These are phyloP conservation scores for Pleurotus cornucopiae DNA, from an alignment of 768 basidiomycete genomes.

Conservation along the genomic window DNA sequence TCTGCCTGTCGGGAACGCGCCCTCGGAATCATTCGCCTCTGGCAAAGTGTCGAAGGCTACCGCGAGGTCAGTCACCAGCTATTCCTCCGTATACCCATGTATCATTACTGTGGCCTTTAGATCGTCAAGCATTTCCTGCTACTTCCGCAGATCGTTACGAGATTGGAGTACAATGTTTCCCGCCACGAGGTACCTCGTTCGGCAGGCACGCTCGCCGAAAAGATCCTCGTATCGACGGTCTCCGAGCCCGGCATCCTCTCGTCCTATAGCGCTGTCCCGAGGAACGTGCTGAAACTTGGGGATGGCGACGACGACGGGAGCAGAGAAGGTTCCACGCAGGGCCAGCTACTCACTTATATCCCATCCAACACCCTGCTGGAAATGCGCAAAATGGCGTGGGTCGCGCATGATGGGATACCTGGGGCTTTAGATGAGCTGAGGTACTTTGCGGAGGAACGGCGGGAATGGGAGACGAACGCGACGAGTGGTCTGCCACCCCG, in stretches of 20 bases:
- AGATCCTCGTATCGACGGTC: constrained; percentile 39
- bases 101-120: constrained; percentile 25
- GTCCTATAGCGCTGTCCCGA: background rate
- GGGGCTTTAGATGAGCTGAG: constrained; percentile 62
- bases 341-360: background rate
- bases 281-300: constrained; percentile 1
- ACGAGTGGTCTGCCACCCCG: background rate
- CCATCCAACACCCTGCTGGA: constrained; percentile 23
- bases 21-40: constrained; percentile 57
- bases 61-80: constrained; percentile 46
- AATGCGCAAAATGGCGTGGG: constrained; percentile 56
- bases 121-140: constrained; percentile 73
- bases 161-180: constrained; percentile 69
- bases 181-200: constrained; percentile 58
- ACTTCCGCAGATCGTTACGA: constrained; percentile 66
- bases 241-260: background rate
- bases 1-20: constrained; percentile 60
- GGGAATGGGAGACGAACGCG: background rate
- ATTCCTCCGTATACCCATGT: too few relatives aligned
- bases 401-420: constrained; percentile 64
- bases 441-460: constrained; percentile 18
- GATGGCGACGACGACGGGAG: background rate
- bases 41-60: constrained; percentile 69
- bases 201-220: constrained; percentile 65
- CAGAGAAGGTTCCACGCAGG: background rate